phyloP scores from a whole-genome alignment of 2,329 filamentous ascomycete species.

The Exophiala aquamarina region DNA sequence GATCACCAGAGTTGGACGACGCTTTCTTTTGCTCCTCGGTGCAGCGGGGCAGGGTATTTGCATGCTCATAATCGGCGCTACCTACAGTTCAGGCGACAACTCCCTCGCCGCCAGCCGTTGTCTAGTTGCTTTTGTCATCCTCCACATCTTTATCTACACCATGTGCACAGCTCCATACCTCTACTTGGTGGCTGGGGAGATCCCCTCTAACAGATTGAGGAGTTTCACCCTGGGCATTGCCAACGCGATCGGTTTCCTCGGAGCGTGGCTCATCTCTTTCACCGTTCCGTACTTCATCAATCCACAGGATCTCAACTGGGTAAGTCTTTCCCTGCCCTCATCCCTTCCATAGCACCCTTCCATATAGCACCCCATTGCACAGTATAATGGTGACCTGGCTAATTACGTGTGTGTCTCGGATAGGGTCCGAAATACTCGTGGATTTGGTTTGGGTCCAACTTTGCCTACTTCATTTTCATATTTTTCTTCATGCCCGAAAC shows the following conservation, averaged over 20 bases:
- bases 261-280: conserved; percentile 58
- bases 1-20: conserved; percentile 49
- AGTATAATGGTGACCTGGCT: background rate
- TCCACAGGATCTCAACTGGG: conserved; percentile 53
- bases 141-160: conserved; percentile 39
- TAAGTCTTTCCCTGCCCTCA: too few relatives aligned
- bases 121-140: conserved; percentile 36
- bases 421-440: conserved; percentile 30
- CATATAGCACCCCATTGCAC: too few relatives aligned
- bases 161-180: conserved; percentile 51
- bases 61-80: conserved; percentile 23
- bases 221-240: conserved; percentile 58
- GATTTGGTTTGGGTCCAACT: conserved; percentile 21
- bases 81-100: conserved; percentile 41
- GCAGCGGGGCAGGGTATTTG: conserved; percentile 30
- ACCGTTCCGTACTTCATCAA: conserved; percentile 63
- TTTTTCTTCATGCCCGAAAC: conserved; percentile 33
- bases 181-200: conserved; percentile 57
- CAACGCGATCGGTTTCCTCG: conserved; percentile 53
- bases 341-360: too few relatives aligned
- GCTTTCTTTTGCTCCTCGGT: conserved; percentile 44
- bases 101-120: too few relatives aligned
- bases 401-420: too few relatives aligned
- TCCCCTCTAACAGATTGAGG: conserved; percentile 56
- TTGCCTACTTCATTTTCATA: conserved; percentile 8